Conservation (phyloP, 257 asterid species). For the Solanum gracilifrons region DNA sequence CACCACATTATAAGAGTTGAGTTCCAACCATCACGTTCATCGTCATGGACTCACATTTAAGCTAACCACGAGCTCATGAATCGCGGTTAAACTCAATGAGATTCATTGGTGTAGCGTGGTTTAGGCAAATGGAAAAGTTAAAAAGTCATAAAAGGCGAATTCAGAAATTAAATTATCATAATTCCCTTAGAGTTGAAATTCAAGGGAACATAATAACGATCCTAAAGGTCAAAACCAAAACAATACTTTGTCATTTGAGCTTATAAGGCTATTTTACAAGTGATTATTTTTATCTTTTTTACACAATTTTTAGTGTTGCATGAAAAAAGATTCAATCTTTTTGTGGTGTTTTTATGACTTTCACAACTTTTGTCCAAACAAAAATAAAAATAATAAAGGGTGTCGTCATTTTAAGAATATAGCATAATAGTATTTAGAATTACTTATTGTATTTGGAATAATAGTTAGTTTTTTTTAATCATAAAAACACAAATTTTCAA, state of each 20-base stretch:
- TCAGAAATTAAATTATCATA: not conserved
- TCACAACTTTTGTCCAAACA: not conserved
- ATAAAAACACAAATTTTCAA: not conserved
- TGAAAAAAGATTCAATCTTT: not conserved
- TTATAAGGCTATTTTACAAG: not conserved
- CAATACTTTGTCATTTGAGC: not conserved
- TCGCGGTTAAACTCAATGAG: not conserved
- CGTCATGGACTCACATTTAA: not conserved
- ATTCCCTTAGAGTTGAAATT: not conserved
- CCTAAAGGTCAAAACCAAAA: not conserved
- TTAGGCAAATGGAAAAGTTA: not conserved
- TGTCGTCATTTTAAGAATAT: not conserved
- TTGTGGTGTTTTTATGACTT: not conserved
- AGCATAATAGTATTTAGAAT: not conserved
- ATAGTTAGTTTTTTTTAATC: not conserved
- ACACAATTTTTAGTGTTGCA: not conserved
- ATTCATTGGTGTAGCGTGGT: not conserved
- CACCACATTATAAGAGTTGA: not conserved
- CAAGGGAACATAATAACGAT: not conserved
- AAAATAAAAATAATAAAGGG: not conserved
- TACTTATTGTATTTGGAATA: not conserved
- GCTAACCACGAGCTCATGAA: not conserved
- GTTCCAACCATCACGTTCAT: not conserved
- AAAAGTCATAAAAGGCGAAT: not conserved
- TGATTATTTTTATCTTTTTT: not conserved